These are phyloP conservation scores for Basidiobolus heterosporus DNA, from an alignment of 371 early-diverging fungal genomes.

Conservation along the genomic window DNA sequence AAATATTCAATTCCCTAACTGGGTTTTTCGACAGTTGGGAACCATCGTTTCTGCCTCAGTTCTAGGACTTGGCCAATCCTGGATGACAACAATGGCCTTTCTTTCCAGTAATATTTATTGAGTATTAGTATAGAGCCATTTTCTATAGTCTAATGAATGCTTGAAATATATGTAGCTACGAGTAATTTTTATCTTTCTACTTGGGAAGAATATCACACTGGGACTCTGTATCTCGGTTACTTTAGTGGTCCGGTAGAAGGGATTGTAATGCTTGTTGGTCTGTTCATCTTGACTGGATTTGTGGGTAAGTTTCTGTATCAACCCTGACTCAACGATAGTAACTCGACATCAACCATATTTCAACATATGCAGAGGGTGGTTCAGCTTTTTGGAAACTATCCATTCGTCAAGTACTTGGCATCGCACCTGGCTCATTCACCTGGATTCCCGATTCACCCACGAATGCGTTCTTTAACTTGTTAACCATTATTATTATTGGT, in stretches of 20 bases:
- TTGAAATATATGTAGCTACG: constrained; percentile 25
- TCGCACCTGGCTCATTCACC: constrained; percentile 2
- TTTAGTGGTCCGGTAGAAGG: constrained; percentile 96
- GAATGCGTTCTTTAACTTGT: constrained; percentile 22
- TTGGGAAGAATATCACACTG: constrained; percentile 93
- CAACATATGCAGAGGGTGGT: not conserved
- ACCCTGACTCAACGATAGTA: too few relatives aligned
- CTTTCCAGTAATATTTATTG: constrained; percentile 13
- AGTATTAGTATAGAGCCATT: constrained; percentile 1
- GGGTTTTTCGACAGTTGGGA: constrained; percentile 24
- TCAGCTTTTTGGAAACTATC: constrained; percentile 6
- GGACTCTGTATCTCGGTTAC: constrained; percentile 71
- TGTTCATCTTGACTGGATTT: constrained; percentile 50
- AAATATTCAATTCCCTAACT: too few relatives aligned
- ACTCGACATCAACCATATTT: too few relatives aligned
- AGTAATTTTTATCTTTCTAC: constrained; percentile 84
- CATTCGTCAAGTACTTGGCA: constrained; percentile 2
- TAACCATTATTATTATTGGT: constrained; percentile 31
- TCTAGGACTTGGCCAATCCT: constrained; percentile 51
- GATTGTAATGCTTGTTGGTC: constrained; percentile 45
- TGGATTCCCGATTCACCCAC: constrained; percentile 1
- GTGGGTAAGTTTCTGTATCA: constrained; percentile 45
- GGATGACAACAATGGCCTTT: constrained; percentile 42
- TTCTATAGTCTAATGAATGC: too few relatives aligned
- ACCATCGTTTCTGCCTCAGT: constrained; percentile 41